Conservation (phyloP, 1,139 yeast genomes). For the Trichomonascaceae sp. region DNA sequence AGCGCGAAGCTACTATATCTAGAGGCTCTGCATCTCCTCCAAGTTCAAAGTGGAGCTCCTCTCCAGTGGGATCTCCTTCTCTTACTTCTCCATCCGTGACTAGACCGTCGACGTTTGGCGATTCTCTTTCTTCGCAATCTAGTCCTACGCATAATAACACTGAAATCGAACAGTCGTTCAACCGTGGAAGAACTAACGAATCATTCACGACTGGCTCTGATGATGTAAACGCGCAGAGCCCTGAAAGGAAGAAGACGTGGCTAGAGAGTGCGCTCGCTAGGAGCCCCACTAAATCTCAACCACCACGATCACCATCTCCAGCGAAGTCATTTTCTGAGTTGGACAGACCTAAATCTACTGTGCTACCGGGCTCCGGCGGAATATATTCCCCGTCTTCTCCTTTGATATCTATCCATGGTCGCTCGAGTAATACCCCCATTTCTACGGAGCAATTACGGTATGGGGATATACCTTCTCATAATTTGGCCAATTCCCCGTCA, state of each 20-base stretch:
- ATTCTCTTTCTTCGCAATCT: neutral
- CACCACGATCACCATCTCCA: slow-evolving; percentile 15
- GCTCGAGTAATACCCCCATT: neutral
- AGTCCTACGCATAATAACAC: neutral
- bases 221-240: slow-evolving; percentile 22
- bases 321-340: slow-evolving; percentile 7
- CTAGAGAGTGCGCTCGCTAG: slow-evolving; percentile 28
- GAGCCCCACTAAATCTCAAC: slow-evolving; percentile 8
- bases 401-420: slow-evolving; percentile 2
- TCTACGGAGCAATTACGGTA: neutral
- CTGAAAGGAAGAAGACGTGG: slow-evolving; percentile 28
- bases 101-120: neutral
- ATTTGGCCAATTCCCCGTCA: neutral
- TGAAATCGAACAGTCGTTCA: neutral
- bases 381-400: slow-evolving; percentile 9
- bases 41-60: neutral
- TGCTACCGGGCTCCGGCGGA: slow-evolving; percentile 4
- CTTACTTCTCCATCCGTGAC: neutral
- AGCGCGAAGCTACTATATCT: slow-evolving; percentile 21
- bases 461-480: slow-evolving; percentile 3
- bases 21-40: slow-evolving; percentile 2
- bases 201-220: neutral
- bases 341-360: slow-evolving; percentile 1
- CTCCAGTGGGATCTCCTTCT: neutral
- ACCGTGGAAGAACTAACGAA: neutral